These are phyloP conservation scores for Botrytis galanthina DNA, from an alignment of 2,329 filamentous ascomycete genomes.

Conservation along the genomic window DNA sequence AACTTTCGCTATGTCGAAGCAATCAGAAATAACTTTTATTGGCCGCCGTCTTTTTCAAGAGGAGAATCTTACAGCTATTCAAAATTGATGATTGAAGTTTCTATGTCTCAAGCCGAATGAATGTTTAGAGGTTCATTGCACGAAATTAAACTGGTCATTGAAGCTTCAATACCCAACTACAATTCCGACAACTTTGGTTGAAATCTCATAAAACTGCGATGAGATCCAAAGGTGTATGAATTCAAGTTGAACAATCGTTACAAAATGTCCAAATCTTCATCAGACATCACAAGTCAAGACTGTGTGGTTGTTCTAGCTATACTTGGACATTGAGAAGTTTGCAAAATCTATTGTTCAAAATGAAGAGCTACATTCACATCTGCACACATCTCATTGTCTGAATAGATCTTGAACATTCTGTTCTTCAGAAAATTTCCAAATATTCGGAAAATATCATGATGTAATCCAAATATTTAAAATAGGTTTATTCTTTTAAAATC, in stretches of 20 bases:
- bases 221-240: neutral
- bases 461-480: too few species aligned
- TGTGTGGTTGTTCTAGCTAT: rapidly evolving
- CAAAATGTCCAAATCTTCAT: neutral
- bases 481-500: neutral
- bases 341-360: neutral
- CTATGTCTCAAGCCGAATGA: neutral
- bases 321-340: neutral
- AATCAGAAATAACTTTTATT: neutral
- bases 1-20: neutral
- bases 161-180: neutral
- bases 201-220: too few species aligned
- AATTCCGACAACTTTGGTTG: rapidly evolving
- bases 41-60: neutral
- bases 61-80: neutral
- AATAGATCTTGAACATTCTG: neutral
- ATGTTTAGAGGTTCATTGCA: neutral
- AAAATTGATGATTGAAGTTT: neutral
- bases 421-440: too few species aligned
- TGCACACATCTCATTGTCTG: neutral
- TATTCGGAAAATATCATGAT: neutral
- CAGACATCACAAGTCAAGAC: neutral
- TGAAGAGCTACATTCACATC: too few species aligned
- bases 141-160: neutral
- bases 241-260: neutral